Evolutionary conservation across 2,329 filamentous ascomycete genomes (phyloP).

Genomic region (Pseudogymnoascus sp.): DNA sequence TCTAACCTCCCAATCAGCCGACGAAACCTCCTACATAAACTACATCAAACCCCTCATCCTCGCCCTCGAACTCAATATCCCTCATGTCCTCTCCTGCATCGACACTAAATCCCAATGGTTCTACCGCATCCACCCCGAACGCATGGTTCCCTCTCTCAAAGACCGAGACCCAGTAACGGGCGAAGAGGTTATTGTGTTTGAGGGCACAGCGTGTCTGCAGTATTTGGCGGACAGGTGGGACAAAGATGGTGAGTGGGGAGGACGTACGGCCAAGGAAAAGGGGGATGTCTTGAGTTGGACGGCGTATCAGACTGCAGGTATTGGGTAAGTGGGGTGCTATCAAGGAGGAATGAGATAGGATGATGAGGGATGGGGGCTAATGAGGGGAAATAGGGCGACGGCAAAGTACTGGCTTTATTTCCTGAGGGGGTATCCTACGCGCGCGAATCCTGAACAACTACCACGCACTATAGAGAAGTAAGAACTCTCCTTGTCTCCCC

Average conservation of each 20-base stretch:
- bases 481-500: not conserved
- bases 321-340: slow-evolving; percentile 24
- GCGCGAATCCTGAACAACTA: slow-evolving; percentile 21
- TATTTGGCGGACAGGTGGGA: slow-evolving; percentile 32
- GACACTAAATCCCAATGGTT: slow-evolving; percentile 30
- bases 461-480: slow-evolving; percentile 12
- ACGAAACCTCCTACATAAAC: slow-evolving; percentile 33
- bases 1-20: slow-evolving; percentile 19
- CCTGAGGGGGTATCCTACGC: slow-evolving; percentile 23
- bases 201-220: slow-evolving; percentile 33
- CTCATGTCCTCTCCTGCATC: slow-evolving; percentile 29
- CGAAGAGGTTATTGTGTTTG: slow-evolving; percentile 29
- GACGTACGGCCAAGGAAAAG: slow-evolving; percentile 27
- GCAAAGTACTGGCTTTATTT: slow-evolving; percentile 34
- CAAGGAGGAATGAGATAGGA: too few relatives aligned
- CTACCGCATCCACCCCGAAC: slow-evolving; percentile 31
- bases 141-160: slow-evolving; percentile 30
- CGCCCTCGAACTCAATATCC: slow-evolving; percentile 28
- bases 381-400: slow-evolving; percentile 17
- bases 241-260: slow-evolving; percentile 29
- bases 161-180: slow-evolving; percentile 27
- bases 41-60: slow-evolving; percentile 35
- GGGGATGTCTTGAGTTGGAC: slow-evolving; percentile 29
- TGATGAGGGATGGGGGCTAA: too few relatives aligned
- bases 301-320: slow-evolving; percentile 31